Percentiles rank a stretch among this genome's conserved stretches.
These are phyloP conservation scores for Saturnispora gosingensis DNA, from an alignment of 805 yeast species.

Conservation along the genomic window DNA sequence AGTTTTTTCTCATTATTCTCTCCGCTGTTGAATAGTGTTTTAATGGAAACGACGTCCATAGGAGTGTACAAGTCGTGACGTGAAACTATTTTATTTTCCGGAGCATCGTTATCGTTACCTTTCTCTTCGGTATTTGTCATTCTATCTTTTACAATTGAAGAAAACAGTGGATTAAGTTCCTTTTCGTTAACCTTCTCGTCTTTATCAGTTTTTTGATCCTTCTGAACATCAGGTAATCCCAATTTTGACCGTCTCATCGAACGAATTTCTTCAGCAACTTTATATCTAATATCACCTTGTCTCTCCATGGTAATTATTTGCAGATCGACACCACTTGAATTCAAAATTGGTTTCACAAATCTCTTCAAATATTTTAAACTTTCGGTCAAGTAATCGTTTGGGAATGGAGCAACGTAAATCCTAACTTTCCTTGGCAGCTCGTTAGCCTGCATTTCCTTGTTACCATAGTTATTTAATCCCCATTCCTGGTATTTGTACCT, in stretches of 20 bases:
- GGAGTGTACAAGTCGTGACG: conserved; percentile 32
- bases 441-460: conserved; percentile 30
- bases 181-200: not conserved
- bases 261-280: conserved; percentile 78
- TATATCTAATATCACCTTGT: conserved; percentile 80
- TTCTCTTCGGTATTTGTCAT: not conserved
- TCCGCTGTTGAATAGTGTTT: conserved; percentile 18
- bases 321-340: conserved; percentile 76
- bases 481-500: conserved; percentile 47
- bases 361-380: conserved; percentile 65
- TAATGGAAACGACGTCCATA: conserved; percentile 51
- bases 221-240: conserved; percentile 18
- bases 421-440: conserved; percentile 65
- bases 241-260: conserved; percentile 44
- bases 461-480: conserved; percentile 31
- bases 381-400: conserved; percentile 76
- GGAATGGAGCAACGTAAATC: conserved; percentile 93
- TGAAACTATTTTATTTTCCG: conserved; percentile 20
- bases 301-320: conserved; percentile 67
- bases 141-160: conserved; percentile 7
- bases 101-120: not conserved
- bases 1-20: conserved; percentile 7
- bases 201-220: not conserved
- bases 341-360: conserved; percentile 77
- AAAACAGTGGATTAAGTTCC: conserved; percentile 8